These are phyloP conservation scores for Penicillium daleae DNA, from an alignment of 495 filamentous ascomycete species.

Conservation along the genomic window DNA sequence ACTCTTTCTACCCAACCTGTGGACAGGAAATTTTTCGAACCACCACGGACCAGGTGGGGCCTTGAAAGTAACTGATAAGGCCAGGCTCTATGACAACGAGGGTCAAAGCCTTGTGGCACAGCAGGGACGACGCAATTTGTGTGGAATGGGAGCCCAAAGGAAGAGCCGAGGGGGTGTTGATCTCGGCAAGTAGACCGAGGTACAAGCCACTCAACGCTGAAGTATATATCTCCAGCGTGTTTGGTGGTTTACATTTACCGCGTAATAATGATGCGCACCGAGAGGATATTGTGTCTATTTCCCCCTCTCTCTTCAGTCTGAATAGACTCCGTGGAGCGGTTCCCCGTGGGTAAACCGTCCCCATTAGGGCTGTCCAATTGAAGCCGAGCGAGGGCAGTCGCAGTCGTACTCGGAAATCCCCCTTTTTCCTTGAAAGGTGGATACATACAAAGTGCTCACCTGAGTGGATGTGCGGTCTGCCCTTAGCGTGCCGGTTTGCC, in stretches of 20 bases:
- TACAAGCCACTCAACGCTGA: constrained; percentile 1
- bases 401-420: background rate
- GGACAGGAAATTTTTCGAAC: constrained; percentile 16
- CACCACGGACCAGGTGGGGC: constrained; percentile 22
- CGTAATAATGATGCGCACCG: background rate
- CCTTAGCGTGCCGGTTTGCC: constrained; percentile 39
- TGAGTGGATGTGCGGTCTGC: constrained; percentile 8
- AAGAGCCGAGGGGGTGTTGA: constrained; percentile 3
- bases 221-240: background rate
- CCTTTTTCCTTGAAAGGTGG: background rate
- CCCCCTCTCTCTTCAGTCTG: background rate
- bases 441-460: background rate
- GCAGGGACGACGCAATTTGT: background rate
- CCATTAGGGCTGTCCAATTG: background rate
- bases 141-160: background rate
- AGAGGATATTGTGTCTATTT: background rate
- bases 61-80: constrained; percentile 18
- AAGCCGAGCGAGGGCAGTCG: background rate
- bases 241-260: background rate
- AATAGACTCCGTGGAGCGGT: background rate
- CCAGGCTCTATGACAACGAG: constrained; percentile 13
- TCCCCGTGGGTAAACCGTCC: background rate
- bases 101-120: constrained; percentile 7
- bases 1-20: constrained; percentile 4
- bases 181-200: constrained; percentile 21